Conservation (phyloP, 257 asterid genomes). For the Leonotis leonurus region DNA sequence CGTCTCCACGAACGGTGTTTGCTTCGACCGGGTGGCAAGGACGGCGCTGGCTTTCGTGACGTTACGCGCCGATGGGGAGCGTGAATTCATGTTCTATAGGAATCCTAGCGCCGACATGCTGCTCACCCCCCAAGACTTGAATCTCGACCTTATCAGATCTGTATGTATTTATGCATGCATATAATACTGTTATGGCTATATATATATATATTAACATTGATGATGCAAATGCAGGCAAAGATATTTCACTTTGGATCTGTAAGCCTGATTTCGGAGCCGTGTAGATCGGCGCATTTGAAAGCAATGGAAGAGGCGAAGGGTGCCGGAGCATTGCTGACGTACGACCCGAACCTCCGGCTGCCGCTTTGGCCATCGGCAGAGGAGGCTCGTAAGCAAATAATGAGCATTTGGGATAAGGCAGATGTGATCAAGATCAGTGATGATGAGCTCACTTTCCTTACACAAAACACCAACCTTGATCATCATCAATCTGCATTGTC, state of each 20-base stretch:
- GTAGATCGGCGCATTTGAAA: slow-evolving; percentile 69
- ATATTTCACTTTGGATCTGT: slow-evolving; percentile 76
- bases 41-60: slow-evolving; percentile 77
- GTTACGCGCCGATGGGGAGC: slow-evolving; percentile 71
- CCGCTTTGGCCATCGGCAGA: slow-evolving; percentile 68
- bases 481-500: slow-evolving; percentile 61
- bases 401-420: slow-evolving; percentile 75
- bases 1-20: slow-evolving; percentile 45
- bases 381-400: slow-evolving; percentile 58
- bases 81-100: slow-evolving; percentile 76
- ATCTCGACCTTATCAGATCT: slow-evolving; percentile 61
- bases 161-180: no score
- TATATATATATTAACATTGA: no score
- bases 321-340: slow-evolving; percentile 62
- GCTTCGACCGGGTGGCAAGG: slow-evolving; percentile 46
- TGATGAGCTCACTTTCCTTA: slow-evolving; percentile 58
- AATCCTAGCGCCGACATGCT: slow-evolving; percentile 79
- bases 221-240: slow-evolving; percentile 48
- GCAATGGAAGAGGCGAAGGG: slow-evolving; percentile 75
- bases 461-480: slow-evolving; percentile 44
- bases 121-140: slow-evolving; percentile 52
- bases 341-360: slow-evolving; percentile 71
- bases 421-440: slow-evolving; percentile 75
- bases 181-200: no score
- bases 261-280: slow-evolving; percentile 80